Evolutionary conservation across 441 rosid genomes (phyloP).

Genomic region (Flueggea neowawraea): DNA sequence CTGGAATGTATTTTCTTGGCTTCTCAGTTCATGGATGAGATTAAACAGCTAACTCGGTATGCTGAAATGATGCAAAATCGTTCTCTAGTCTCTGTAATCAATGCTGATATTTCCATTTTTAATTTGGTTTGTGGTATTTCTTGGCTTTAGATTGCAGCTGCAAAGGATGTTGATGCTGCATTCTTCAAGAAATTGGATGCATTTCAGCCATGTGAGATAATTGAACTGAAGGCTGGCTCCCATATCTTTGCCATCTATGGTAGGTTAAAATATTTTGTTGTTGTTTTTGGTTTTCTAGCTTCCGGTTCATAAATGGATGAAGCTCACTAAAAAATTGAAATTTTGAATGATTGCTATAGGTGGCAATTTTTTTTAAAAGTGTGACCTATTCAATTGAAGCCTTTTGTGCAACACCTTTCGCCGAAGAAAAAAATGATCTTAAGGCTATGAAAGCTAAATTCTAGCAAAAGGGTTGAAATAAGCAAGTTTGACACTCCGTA

Average conservation of each 20-base stretch:
- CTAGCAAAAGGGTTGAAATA: slow-evolving; percentile 71
- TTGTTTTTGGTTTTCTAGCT: slow-evolving; percentile 7
- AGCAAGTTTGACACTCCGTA: slow-evolving; percentile 93
- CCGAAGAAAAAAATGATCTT: slow-evolving; percentile 69
- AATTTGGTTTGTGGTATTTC: background rate
- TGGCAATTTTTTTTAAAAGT: slow-evolving; percentile 80
- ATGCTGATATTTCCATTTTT: too few species aligned
- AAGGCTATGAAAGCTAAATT: slow-evolving; percentile 78
- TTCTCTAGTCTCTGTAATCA: background rate
- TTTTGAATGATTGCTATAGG: slow-evolving; percentile 42
- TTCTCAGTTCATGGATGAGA: slow-evolving; percentile 89
- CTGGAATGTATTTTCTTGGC: slow-evolving; percentile 97
- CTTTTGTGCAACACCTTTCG: slow-evolving; percentile 67
- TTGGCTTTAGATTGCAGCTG: slow-evolving; percentile 55
- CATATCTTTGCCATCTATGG: slow-evolving; percentile 94
- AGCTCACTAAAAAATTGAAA: background rate
- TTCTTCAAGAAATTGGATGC: slow-evolving; percentile 91
- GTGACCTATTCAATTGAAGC: slow-evolving; percentile 90
- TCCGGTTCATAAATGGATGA: background rate
- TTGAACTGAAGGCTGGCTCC: slow-evolving; percentile 77
- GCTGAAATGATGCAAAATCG: slow-evolving; percentile 9
- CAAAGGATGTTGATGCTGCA: slow-evolving; percentile 87
- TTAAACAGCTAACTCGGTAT: slow-evolving; percentile 65
- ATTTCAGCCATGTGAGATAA: slow-evolving; percentile 92
- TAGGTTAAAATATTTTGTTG: slow-evolving; percentile 31